Evolutionary conservation across 208 protist species (phyloP), one percentile per base, ranked within the genome.

Genomic region (Acanthamoeba sp.): DNA sequence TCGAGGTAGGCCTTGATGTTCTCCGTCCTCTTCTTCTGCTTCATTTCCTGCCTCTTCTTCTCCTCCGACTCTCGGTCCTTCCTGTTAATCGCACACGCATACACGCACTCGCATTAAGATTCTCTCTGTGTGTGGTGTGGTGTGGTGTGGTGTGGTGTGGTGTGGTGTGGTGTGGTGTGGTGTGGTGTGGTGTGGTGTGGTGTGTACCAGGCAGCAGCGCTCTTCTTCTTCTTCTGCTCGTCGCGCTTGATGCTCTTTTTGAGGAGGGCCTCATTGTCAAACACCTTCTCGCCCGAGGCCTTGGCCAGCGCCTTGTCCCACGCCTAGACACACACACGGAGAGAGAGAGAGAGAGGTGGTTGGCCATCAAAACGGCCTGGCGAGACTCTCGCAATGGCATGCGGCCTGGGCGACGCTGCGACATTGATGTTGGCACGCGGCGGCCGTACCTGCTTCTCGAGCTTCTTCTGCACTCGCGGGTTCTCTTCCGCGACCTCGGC

Each of bases 11-110:
- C 84, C 38, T 90, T 90, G 73, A 84, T 69, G 34, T 90, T 90
- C 52, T 90, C 84, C 55, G 52, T 90, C 24, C 84, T 24, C 84
- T 90, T 90, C 84, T 90, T 90, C 34, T 90, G 48, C 84, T 90
- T 90, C 36, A 71, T 59, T 20, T 90, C 34, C 32, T 90, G 48
- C 52, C 55, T 90, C 52, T 90, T 90, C 52, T 90, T 66, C 50
- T 62, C 55, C 52, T 90, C 55, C 2, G 48, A 71, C 50, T 90
- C 27, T 29, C 55, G 29, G 24, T 90, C 55, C 84, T 90, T 62
- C 84, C 48, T 90, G 55, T 27, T 36, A 3, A 32, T 27, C 14
- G 16, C 27, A 85, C 34, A 85, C 38, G 14, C 27, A 6, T 5
- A 1, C 14, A n/a, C 12, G 7, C 40, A 24, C 27, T 6, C 76